Base-by-base conservation (phyloP, 2,329 filamentous ascomycete species). In the Leptographium wingfieldii region DNA sequence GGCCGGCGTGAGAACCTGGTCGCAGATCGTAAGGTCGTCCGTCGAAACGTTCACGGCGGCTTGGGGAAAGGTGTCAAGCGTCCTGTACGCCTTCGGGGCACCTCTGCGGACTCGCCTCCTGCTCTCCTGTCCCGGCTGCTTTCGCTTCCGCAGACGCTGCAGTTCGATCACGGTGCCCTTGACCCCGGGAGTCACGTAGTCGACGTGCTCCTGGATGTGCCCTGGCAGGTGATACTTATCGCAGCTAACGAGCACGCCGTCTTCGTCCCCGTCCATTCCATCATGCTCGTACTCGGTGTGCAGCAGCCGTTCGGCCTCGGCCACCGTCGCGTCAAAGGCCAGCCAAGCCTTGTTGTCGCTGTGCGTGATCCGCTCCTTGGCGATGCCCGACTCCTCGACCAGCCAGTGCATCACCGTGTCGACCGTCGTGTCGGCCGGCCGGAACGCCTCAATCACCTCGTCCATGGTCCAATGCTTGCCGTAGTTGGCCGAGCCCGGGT, bases 141-240 rank as follows among this genome's bases (percentile, higher is more conserved):
- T 5, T 9, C 43, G 19, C 25, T 31, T 60, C 16, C 27, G 29
- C 40, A 25, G 40, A 5, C 56, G 56, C 33, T 58, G 25, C 25
- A 60, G 12, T 33, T 59, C 53, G 16, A 51, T 57, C 11, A 54
- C 12, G 14, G n/a, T 31, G 19, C 27, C 35, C 40, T 59, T 62
- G 25, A 60, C 43, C 6, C 78, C 78, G 0, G 80, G 79, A 1
- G 76, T 81, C 43, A 82, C 75, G 66, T 80, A 82, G 67, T 82
- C 79, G 57, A 82, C 71, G 60, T 81, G 77, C n/a, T 72, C 64
- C 40, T 72, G 71, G 22, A 82, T 63, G 48, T 75, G 67, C 27
- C 71, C 69, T 1, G 79, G 79, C 3, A 82, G 68, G 60, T 78
- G 76, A 65, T 68, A 68, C 38, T 56, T 3, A 0, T 60, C 54